phyloP scores from a whole-genome alignment of 208 protist genomes.

The Phytomonas francai region DNA sequence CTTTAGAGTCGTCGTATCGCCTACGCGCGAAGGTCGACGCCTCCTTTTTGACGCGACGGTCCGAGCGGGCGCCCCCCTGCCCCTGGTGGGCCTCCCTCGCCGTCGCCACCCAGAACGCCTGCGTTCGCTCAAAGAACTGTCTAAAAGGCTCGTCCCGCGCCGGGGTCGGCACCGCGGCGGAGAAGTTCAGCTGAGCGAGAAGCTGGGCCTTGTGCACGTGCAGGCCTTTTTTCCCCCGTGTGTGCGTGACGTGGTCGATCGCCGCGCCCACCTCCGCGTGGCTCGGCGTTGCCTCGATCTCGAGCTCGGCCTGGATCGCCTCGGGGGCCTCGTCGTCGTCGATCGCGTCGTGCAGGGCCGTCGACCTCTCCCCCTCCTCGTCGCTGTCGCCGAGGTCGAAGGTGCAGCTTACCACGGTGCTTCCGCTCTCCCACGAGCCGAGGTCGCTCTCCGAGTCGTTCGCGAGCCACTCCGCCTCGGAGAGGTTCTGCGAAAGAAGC shows the following conservation, averaged over 20 bases:
- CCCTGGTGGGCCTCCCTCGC: conserved; percentile 52
- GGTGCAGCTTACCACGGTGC: conserved; percentile 74
- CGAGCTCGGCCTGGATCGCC: conserved; percentile 68
- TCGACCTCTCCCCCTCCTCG: conserved; percentile 40
- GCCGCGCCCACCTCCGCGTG: conserved; percentile 16
- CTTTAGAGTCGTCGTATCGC: conserved; percentile 58
- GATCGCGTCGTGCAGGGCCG: conserved; percentile 11
- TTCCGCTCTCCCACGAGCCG: conserved; percentile 82
- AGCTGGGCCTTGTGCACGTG: conserved; percentile 85
- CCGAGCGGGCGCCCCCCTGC: conserved; percentile 9
- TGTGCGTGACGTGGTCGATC: conserved; percentile 42
- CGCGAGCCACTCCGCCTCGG: conserved; percentile 67
- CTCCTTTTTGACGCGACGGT: conserved; percentile 18
- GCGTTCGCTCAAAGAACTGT: conserved; percentile 53
- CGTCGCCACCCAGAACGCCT: conserved; percentile 57
- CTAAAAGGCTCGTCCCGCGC: conserved; percentile 37
- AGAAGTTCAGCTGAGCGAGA: conserved; percentile 60
- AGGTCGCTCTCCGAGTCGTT: conserved; percentile 74
- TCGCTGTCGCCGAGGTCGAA: conserved; percentile 70
- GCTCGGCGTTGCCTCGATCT: conserved; percentile 43
- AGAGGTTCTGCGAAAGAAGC: conserved; percentile 81
- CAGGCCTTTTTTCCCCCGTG: conserved; percentile 74
- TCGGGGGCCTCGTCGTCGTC: conserved; percentile 64
- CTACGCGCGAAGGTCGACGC: conserved; percentile 46
- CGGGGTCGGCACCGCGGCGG: conserved; percentile 60